Conservation (phyloP, 192 early-diverging fungal genomes). For the Coemansia guatemalensis region DNA sequence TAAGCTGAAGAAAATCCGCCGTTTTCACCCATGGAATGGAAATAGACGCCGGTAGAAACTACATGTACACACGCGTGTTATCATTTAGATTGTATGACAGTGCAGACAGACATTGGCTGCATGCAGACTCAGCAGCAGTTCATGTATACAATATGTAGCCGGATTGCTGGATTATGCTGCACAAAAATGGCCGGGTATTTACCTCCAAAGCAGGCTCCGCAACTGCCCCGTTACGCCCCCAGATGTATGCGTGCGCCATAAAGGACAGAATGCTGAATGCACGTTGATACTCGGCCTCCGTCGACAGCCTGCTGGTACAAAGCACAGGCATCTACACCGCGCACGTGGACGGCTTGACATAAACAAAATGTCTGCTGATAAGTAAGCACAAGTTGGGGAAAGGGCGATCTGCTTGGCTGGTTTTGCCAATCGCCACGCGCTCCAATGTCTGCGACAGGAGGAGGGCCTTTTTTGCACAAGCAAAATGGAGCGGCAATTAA, state of each 20-base stretch:
- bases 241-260: constrained; percentile 89
- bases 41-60: constrained; percentile 69
- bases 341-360: no score
- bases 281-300: constrained; percentile 72
- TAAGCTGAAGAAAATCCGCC: constrained; percentile 73
- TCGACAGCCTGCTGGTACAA: constrained; percentile 58
- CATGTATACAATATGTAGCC: not conserved
- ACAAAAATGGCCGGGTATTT: constrained; percentile 7
- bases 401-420: constrained; percentile 3
- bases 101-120: not conserved
- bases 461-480: not conserved
- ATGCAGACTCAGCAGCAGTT: not conserved
- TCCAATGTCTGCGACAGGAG: not conserved
- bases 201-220: constrained; percentile 63
- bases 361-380: no score
- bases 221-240: constrained; percentile 77
- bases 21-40: constrained; percentile 82
- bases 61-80: not conserved
- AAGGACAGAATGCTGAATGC: constrained; percentile 87
- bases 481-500: not conserved
- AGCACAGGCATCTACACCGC: constrained; percentile 72
- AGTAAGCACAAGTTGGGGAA: not conserved
- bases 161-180: no score
- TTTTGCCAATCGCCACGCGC: constrained; percentile 5
- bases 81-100: not conserved